Evolutionary conservation across 805 yeast species (phyloP), one percentile per base, ranked within the genome.

Genomic region (Candida manassasensis): DNA sequence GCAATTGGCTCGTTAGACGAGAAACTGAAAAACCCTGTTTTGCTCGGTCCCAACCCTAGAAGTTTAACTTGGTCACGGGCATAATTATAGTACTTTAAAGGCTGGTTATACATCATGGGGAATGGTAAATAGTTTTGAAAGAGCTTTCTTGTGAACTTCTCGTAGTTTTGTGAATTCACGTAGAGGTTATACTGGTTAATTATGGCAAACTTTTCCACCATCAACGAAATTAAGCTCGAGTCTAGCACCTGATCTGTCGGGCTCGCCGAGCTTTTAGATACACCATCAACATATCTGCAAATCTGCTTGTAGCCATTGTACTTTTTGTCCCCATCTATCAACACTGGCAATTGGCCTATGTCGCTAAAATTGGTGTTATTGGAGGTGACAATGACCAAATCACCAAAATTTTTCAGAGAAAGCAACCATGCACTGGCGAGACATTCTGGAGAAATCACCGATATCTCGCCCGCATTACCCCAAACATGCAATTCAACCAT

Each of bases 51-150:
- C 19, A 67, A 50, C 2, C 70, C 71, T 5, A 59, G 41, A 11
- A 47, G 29, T 30, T 51, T 44, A 9, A 61, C 60, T 39, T 55
- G 60, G 13, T 53, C 57, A 37, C 60, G 58, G 1, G 73, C 73
- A 27, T 42, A 37, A 34, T 54, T 50, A 45, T 67, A 67, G 38
- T 66, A 63, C 27, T 57, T 61, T 25, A 76, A 43, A 1, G 89
- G 88, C 15, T 81, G 77, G 41, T 74, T 75, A 51, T 81, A 82
- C 72, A 81, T 84, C 73, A 81, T 70, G 7, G 89, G 90, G 59
- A 82, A 83, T 5, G 84, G 81, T 13, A 81, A 55, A 37, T 75
- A 69, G 3, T 60, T 45, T 29, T 67, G 61, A 50, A 80, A 80
- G 12, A 71, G 47, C 15, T 71, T 71, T 41, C 85, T 65, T 3